Evolutionary conservation across 2,329 filamentous ascomycete genomes (phyloP), one percentile per base, ranked within the genome.

Genomic region (Dactylellina cionopaga): DNA sequence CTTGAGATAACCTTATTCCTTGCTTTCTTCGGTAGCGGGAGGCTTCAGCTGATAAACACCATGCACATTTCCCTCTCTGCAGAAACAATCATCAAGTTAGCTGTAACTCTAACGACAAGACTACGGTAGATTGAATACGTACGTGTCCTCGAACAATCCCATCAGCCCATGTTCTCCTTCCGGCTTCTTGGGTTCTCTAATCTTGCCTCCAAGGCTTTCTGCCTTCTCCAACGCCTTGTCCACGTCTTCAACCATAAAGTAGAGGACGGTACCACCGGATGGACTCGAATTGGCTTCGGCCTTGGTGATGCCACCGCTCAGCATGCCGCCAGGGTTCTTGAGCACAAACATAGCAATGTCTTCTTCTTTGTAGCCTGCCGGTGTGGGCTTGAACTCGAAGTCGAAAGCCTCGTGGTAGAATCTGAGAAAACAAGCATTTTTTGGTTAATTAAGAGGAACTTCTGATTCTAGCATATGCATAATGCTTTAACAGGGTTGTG

Each of bases 71-170:
- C 66, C 66, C 58, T 71, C 66, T 6, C 66, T 71, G 33, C 58
- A 43, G 7, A 44, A 27, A 25, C 49, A 49, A 3, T 6, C n/a
- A 25, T 31, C 2, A 39, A 24, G 11, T 64, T 39, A 64, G 60
- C 29, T 13, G n/a, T 7, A 1, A n/a, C n/a, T n/a, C 37, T 5
- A 5, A 41, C 5, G 13, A n/a, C 37, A n/a, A 6, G 2, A 11
- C 6, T 7, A 4, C 17, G 29, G 29, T 22, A 11, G 13, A 43
- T 13, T 2, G 19, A 49, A 22, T 7, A 71, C 66, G 58, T 33
- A 64, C 66, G 66, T 71, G 41, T 71, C 66, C 27, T 71, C 66
- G 25, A 71, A 71, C 51, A 71, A 37, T 19, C 66, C 66, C 31
- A 71, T 39, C 17, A 71, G 66, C 9, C 66, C 66, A 27, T 71